Percentiles rank a stretch among this genome's conserved stretches.
Evolutionary conservation across 139 green algal species (phyloP).

Genomic region (Astrephomene gubernaculifera): DNA sequence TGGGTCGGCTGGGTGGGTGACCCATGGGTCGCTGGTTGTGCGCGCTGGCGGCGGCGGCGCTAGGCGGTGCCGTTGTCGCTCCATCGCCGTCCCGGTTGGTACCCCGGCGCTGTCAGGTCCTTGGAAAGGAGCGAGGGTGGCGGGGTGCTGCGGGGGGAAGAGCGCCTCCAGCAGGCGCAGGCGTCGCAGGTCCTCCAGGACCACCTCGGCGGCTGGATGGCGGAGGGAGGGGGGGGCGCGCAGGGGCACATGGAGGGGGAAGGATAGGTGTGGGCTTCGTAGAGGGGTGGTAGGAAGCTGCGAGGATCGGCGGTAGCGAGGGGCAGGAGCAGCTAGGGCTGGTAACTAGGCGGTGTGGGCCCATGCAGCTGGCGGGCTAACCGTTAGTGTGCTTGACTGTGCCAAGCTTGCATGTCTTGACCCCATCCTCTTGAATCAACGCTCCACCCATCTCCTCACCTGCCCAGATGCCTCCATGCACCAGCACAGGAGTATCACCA

Average conservation of each 20-base stretch:
- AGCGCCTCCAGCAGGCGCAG: conserved; percentile 51
- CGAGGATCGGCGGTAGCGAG: not conserved
- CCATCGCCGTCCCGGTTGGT: not conserved
- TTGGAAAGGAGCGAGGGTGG: too few relatives aligned
- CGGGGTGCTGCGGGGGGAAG: too few relatives aligned
- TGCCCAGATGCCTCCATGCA: conserved; percentile 71
- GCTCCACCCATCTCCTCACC: not conserved
- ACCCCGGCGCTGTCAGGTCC: too few relatives aligned
- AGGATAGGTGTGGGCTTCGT: too few relatives aligned
- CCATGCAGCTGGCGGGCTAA: too few relatives aligned
- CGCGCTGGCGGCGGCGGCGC: not conserved
- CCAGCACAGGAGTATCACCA: conserved; percentile 13
- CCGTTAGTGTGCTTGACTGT: too few relatives aligned
- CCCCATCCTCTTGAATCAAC: too few relatives aligned
- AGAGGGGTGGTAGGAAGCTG: too few relatives aligned
- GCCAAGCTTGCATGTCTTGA: too few relatives aligned
- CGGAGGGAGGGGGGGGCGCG: not conserved
- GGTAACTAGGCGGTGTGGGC: not conserved
- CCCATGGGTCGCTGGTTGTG: too few relatives aligned
- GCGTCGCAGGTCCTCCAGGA: conserved; percentile 66
- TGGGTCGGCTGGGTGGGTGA: too few relatives aligned
- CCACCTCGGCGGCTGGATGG: conserved; percentile 56
- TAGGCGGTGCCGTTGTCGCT: not conserved
- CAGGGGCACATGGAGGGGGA: not conserved
- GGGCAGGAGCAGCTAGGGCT: not conserved